Evolutionary conservation across 2,329 filamentous ascomycete genomes (phyloP), one percentile per base, ranked within the genome.

Genomic region (Paradendryphiella salina): DNA sequence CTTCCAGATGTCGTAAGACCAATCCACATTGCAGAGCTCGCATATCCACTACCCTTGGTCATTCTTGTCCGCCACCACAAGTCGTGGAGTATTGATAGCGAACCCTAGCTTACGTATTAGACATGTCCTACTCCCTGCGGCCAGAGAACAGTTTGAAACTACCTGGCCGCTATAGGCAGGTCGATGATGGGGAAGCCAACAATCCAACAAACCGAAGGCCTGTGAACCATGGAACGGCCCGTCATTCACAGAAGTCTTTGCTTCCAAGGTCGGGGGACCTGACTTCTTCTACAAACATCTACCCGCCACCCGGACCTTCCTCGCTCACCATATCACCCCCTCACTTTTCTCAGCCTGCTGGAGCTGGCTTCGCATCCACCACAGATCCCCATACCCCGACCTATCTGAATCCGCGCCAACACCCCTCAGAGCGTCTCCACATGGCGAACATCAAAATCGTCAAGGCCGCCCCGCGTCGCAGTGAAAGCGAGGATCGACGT

Each of bases 391-490:
- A 15, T 5, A 23, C 21, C 13, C 14, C 18, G n/a, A 21, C 6
- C 35, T 10, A 6, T 7, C 9, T 1, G 10, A 9, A 11, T 23
- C 9, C n/a, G 37, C 38, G 23, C 4, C 32, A n/a, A 8, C 38
- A 18, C 11, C 29, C 41, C 15, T 11, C 21, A n/a, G 6, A 26
- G 17, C 32, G 11, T 33, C 37, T 15, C 21, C 47, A 39, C 10
- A 56, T 56, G 54, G 29, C 46, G 6, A 49, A 48, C 10, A 35
- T 49, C n/a, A 49, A 48, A 28, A 14, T 38, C 17, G 35, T 52
- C 11, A 47, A 29, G 23, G 29, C 21, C 9, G 26, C 11, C 10
- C n/a, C 33, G 36, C 28, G 34, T 7, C 13, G 17, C 14, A 20
- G 26, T 26, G 39, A 14, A 14, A 41, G 14, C 4, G 21, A 37